Base-by-base conservation (phyloP, 495 filamentous ascomycete genomes). In the Aspergillus ellipticus region DNA sequence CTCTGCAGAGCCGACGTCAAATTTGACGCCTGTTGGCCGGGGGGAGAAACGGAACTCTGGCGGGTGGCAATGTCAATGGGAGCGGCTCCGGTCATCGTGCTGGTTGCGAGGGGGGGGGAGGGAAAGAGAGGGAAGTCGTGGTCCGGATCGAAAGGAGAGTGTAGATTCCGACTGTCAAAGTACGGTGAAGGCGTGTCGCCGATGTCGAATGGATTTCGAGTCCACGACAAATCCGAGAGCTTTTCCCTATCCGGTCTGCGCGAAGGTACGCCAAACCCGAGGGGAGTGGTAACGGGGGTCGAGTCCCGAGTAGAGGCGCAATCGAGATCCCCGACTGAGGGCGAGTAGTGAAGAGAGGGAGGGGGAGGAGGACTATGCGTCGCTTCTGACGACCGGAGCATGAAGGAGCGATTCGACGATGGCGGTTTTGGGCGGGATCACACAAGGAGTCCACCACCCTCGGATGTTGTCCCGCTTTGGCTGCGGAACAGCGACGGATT, bases 51-150 rank as follows among this genome's bases (percentile, higher is more conserved):
- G 29, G 85, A 87, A 61, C 76, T 74, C 70, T 83, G 80, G 61
- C 83, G 79, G 53, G 81, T 77, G 68, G 82, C 73, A 66, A 88
- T 87, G 70, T 88, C 79, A 63, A 89, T 86, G 21, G 85, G 85
- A 53, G 79, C 69, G 52, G 81, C 78, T 54, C 74, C 75, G 48
- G 73, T 75, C 81, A 85, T 85, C 45, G 60, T 72, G 70, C 48
- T 28, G 53, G 62, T 58, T 35, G 17, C 42, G 20, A 62, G 57
- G 31, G 59, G 59, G 22, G 69, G 65, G 24, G 69, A 68, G 48
- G 71, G 62, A 63, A 80, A 81, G 45, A 81, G 69, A 56, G 72
- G 72, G 53, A 79, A 74, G 59, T 61, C 65, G 56, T 62, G 64
- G 54, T 74, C 70, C 49, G 72, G 73, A n/a, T 55, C 19, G 31